Base-by-base conservation (phyloP, 2,329 filamentous ascomycete genomes). In the Xenosphaeropsis pyriputrescens region DNA sequence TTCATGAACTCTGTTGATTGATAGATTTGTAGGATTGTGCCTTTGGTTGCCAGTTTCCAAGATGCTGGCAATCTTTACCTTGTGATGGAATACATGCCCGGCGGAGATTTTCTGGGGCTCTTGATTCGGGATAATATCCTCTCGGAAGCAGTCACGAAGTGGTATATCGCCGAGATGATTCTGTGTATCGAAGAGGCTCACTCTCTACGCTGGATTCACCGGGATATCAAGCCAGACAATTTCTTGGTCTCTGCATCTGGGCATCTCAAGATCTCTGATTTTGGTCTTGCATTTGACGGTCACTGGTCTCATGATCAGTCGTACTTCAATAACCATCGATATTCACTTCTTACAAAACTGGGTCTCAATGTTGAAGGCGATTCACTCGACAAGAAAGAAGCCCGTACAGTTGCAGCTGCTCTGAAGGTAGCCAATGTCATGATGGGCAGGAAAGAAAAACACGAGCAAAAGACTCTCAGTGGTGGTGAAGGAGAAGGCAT, bases 11-110 rank as follows among this genome's bases (percentile, higher is more conserved):
- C 11, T n/a, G 34, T 26, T 31, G 6, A 14, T 12, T 18, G 14
- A 32, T 6, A n/a, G 12, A 7, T 32, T 15, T 50, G 29, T 35
- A 79, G 74, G 89, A 77, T 94, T 34, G 84, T 96, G 2, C 84
- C 88, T 1, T 64, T 98, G 29, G 71, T 94, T 36, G 70, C 84
- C 36, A 91, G 85, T 51, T 96, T 96, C 46, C 85, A 96, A 56
- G 91, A 96, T 54, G 64, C 72, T 29, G 70, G 72, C 32, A 85
- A 84, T 48, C 67, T 98, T 5, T 96, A 96, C 50, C 72, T 98
- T 5, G 82, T 95, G 37, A 95, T 96, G 86, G 88, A 96, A 42
- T 98, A 93, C 54, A 95, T 95, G 85, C 80, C 93, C 2, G 91
- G 89, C 0, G 89, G 91, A 0, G 89, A 98, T 55, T 96, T 98